phyloP scores from a whole-genome alignment of 164 flowering plant genomes.

The Nymphaea thermarum region DNA sequence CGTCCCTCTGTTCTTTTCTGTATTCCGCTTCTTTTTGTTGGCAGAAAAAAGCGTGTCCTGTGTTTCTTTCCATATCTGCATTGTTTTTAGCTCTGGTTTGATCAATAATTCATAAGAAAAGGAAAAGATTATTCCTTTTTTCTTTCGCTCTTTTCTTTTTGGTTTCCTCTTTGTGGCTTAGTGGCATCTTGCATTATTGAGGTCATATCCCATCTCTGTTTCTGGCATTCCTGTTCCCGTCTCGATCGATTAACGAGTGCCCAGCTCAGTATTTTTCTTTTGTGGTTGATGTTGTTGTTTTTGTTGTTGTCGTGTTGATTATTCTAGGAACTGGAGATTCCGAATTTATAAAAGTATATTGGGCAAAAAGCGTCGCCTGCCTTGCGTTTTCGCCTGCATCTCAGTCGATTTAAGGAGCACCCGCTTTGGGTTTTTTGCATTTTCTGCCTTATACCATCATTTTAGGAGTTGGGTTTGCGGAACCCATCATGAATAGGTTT shows the following conservation, averaged over 20 bases:
- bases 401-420: neutral
- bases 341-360: neutral
- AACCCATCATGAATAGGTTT: neutral
- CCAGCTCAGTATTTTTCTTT: neutral
- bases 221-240: neutral
- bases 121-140: neutral
- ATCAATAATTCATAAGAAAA: neutral
- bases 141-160: too few relatives aligned
- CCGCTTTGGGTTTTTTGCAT: neutral
- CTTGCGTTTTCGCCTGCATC: neutral
- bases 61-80: neutral
- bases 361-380: neutral
- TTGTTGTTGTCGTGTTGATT: too few relatives aligned
- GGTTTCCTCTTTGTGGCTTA: neutral
- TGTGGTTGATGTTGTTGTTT: neutral
- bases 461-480: neutral
- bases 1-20: neutral
- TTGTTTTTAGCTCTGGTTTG: neutral
- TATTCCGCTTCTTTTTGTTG: neutral
- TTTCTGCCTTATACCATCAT: too few relatives aligned
- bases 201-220: neutral
- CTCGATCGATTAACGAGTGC: neutral
- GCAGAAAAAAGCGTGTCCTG: neutral
- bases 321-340: neutral
- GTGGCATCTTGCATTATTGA: neutral